Conservation (phyloP, 805 yeast species). For the Wickerhamomyces queroliae region DNA sequence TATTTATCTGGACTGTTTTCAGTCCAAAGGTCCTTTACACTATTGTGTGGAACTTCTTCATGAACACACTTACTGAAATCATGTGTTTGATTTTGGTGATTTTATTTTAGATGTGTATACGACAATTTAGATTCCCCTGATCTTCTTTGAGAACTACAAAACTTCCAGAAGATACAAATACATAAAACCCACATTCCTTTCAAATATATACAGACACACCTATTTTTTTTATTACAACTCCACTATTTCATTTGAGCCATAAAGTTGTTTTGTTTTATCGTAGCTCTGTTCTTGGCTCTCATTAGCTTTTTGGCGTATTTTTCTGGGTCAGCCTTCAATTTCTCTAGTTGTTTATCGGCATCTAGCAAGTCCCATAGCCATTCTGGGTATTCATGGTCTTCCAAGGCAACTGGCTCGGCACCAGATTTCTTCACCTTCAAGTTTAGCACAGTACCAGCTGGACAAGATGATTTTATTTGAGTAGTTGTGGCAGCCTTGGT, state of each 20-base stretch:
- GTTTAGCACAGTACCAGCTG: slow-evolving; percentile 68
- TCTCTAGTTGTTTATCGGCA: slow-evolving; percentile 48
- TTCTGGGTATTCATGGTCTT: slow-evolving; percentile 84
- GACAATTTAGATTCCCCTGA: neutral
- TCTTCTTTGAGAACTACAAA: too few relatives aligned
- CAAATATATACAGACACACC: neutral
- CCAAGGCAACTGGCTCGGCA: slow-evolving; percentile 83
- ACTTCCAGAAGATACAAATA: too few relatives aligned
- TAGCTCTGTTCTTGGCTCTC: slow-evolving; percentile 59
- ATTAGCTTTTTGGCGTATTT: slow-evolving; percentile 65
- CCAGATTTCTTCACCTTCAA: slow-evolving; percentile 73
- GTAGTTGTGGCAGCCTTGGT: slow-evolving; percentile 1
- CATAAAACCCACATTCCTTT: neutral
- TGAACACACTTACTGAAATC: slow-evolving; percentile 30
- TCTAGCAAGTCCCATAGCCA: slow-evolving; percentile 92
- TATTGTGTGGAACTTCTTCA: slow-evolving; percentile 63
- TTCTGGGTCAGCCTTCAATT: slow-evolving; percentile 54
- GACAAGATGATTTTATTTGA: slow-evolving; percentile 40
- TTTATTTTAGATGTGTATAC: neutral
- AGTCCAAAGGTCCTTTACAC: slow-evolving; percentile 86
- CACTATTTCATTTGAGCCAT: slow-evolving; percentile 37
- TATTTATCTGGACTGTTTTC: slow-evolving; percentile 97
- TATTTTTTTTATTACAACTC: neutral
- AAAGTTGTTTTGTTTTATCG: slow-evolving; percentile 77
- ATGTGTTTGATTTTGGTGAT: slow-evolving; percentile 3